Base-by-base conservation (phyloP, 192 early-diverging fungal genomes). In the Backusella tarrabulga region DNA sequence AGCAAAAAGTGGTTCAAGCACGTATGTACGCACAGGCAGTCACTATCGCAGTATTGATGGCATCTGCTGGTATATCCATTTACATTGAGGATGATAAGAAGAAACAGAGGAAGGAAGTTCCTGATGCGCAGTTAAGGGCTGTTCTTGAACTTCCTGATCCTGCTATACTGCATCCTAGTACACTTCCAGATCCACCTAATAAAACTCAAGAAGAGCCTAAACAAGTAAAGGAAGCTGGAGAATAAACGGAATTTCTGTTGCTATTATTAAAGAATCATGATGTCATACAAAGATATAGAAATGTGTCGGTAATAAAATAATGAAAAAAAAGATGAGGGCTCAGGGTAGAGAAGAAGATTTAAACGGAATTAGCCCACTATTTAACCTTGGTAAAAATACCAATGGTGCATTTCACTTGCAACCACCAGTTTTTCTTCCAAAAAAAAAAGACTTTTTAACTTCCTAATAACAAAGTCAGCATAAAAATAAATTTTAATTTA, bases 21-120 rank as follows among this genome's bases (percentile, higher is more conserved):
- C 88, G 92, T 76, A 90, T 93, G 89, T 92, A 91, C 78, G 88
- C 92, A 6, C 92, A 93, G 83, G 82, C 84, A 9, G 86, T 89
- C 66, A 91, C 90, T 34, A 83, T 93, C 68, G 79, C 86, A 19
- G 89, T 88, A 0, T 81, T 93, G 21, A 80, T 91, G 79, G 89
- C 85, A 2, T 89, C 89, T 0, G 92, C 91, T 5, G 85, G 80
- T 29, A 73, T 93, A 36, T 82, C 83, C 0, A 76, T 86, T n/a
- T 78, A 79, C 41, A 26, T 72, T 36, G 79, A 77, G 5, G 83
- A 84, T n/a, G 73, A 84, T 29, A 73, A 76, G 12, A 77, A 76
- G 11, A 32, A 32, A 32, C 46, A 66, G 12, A 26, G 56, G 29
- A 52, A 73, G 11, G 77, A 84, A 9, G 44, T 40, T 8, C 79